Evolutionary conservation across 73 alveolate species (phyloP).

Genomic region (Paramecium pentaurelia): DNA sequence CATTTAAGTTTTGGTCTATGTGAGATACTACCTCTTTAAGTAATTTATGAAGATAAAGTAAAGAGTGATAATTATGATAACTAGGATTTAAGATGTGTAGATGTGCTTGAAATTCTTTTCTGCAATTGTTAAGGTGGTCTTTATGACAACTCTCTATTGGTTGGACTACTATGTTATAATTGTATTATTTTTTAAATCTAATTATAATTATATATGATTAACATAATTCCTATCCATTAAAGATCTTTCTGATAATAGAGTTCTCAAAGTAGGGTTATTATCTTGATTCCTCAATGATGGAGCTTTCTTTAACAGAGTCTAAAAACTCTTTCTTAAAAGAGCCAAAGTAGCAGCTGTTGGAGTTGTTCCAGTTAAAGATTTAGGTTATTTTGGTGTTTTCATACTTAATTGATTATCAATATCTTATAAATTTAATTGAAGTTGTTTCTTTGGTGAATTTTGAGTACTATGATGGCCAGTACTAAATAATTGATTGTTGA

Average conservation of each 20-base stretch:
- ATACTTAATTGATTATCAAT: background rate
- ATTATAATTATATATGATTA: background rate
- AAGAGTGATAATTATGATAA: background rate
- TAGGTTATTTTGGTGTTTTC: background rate
- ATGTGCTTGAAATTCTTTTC: conserved; percentile 47
- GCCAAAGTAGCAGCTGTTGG: conserved; percentile 29
- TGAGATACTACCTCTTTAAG: background rate
- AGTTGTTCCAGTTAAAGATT: background rate
- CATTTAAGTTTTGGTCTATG: background rate
- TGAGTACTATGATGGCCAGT: background rate
- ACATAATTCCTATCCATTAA: conserved; percentile 33
- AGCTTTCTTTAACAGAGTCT: background rate
- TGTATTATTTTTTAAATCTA: conserved; percentile 29
- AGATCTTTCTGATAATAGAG: conserved; percentile 19
- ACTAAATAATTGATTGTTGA: background rate
- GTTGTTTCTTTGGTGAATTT: background rate
- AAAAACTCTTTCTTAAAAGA: background rate
- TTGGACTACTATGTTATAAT: conserved; percentile 16
- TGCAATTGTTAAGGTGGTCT: background rate
- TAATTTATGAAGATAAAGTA: conserved; percentile 11
- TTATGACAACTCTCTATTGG: background rate
- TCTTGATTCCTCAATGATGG: background rate
- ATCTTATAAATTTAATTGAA: background rate
- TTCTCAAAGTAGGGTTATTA: conserved; percentile 17
- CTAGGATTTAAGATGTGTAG: conserved; percentile 35